A percentile compares a stretch with the other conserved stretches of the same genome.
Conservation (phyloP, 371 early-diverging fungal genomes). For the Mucor piriformis region DNA sequence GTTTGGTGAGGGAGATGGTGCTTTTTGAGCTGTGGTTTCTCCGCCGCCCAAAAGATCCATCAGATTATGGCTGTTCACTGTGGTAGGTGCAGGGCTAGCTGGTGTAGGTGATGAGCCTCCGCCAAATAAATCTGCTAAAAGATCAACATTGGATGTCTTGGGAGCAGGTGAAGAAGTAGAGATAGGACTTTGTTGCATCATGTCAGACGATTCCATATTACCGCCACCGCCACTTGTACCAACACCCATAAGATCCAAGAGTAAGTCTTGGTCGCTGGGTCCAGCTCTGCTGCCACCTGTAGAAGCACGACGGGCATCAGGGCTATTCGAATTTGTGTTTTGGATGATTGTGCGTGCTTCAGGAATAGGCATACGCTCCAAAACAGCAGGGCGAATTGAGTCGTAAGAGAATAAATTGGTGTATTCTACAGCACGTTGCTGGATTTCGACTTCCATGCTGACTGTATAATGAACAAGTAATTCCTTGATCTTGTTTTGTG, state of each 20-base stretch:
- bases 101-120: conserved; percentile 18
- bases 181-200: conserved; percentile 34
- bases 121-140: conserved; percentile 87
- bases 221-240: conserved; percentile 51
- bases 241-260: conserved; percentile 86
- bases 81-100: conserved; percentile 34
- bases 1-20: conserved; percentile 8
- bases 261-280: conserved; percentile 60
- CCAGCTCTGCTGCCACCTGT: conserved; percentile 33
- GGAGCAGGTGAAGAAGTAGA: conserved; percentile 27
- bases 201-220: conserved; percentile 39
- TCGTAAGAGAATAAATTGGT: conserved; percentile 78
- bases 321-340: conserved; percentile 26
- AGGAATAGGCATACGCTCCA: conserved; percentile 94
- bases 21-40: conserved; percentile 14
- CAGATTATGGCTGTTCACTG: conserved; percentile 23
- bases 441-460: conserved; percentile 88
- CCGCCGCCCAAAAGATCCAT: conserved; percentile 47
- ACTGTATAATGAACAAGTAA: conserved; percentile 65
- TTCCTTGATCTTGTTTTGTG: conserved; percentile 52
- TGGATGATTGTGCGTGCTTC: conserved; percentile 60
- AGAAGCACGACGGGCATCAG: conserved; percentile 21
- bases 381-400: conserved; percentile 77
- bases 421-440: conserved; percentile 93
- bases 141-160: conserved; percentile 61